Evolutionary conservation across 2,329 filamentous ascomycete species (phyloP), one percentile per base, ranked within the genome.

Genomic region (Verticillium longisporum): DNA sequence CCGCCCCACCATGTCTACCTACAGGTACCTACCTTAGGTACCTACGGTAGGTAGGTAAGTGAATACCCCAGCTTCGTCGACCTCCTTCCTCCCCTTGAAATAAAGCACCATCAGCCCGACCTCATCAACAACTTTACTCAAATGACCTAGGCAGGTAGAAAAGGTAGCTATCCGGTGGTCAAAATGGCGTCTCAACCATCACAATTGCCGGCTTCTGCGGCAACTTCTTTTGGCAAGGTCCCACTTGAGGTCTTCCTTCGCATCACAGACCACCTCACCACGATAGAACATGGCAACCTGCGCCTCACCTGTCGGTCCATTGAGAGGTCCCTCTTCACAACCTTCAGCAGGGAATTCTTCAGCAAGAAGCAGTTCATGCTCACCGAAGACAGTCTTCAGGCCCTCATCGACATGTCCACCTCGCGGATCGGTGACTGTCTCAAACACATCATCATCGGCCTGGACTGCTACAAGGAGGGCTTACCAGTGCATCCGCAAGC

Each of bases 281-380:
- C 87, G 0, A 60, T 71, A 0, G 85, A 88, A 7, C 78, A 88
- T 18, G 77, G 80, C 61, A 69, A 72, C 13, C 69, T 89, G 9
- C 85, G 87, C 6, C 72, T 80, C n/a, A 78, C 78, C 2, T 87
- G 84, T 74, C 83, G 80, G 60, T 70, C 75, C 18, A 68, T 86
- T 13, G 85, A 89, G 68, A 72, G 72, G 21, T 73, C 76, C 1
- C 74, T 88, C 14, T 83, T 84, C 70, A 74, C 78, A 57, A 76
- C 75, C 37, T 89, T 89, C 66, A 76, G 80, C 33, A 75, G 75
- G 31, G 85, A 88, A 64, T 90, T 87, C 76, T 90, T 90, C 72
- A 77, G 75, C 58, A 85, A 84, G 70, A 84, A 82, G 67, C 86
- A 89, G 68, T 90, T 89, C 72, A 86, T 88, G 82, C 68, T 88